Percentiles rank a stretch among this genome's conserved stretches.
These are phyloP conservation scores for Solanum pinnatisectum DNA, from an alignment of 257 asterid genomes.

Conservation along the genomic window DNA sequence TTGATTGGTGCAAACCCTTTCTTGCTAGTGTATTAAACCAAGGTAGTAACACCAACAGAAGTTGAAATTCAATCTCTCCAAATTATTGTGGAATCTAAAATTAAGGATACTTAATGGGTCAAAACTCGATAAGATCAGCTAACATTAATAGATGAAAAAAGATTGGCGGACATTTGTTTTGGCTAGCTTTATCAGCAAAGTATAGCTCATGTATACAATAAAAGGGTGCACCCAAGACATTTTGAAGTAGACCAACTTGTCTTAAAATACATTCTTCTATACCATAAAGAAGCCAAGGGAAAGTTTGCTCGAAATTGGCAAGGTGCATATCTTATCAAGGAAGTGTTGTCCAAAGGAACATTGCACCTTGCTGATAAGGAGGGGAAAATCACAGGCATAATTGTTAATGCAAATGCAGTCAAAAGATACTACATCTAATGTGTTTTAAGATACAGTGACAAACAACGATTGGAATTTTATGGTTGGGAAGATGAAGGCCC, in stretches of 20 bases:
- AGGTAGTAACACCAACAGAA: neutral
- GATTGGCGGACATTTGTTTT: fast-evolving
- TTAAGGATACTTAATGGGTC: neutral
- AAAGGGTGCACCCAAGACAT: neutral
- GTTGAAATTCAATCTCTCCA: neutral
- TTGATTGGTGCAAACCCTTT: neutral
- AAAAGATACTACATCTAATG: neutral
- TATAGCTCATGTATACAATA: neutral
- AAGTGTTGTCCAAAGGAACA: neutral
- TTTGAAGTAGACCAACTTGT: neutral
- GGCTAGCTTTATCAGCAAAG: neutral
- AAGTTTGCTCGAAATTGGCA: neutral
- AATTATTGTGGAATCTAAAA: neutral
- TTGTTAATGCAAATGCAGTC: neutral
- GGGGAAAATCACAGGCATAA: neutral
- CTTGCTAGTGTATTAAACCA: neutral
- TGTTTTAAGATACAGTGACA: neutral
- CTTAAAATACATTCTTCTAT: neutral
- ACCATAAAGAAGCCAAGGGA: neutral
- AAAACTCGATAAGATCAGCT: neutral
- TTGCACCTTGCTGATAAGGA: neutral
- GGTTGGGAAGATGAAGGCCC: neutral
- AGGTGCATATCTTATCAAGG: neutral
- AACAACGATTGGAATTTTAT: no score
- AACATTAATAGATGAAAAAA: neutral